Evolutionary conservation across 225 moss, liverwort and hornwort genomes (phyloP).

Genomic region (Bryoerythrophyllum caledonicum): DNA sequence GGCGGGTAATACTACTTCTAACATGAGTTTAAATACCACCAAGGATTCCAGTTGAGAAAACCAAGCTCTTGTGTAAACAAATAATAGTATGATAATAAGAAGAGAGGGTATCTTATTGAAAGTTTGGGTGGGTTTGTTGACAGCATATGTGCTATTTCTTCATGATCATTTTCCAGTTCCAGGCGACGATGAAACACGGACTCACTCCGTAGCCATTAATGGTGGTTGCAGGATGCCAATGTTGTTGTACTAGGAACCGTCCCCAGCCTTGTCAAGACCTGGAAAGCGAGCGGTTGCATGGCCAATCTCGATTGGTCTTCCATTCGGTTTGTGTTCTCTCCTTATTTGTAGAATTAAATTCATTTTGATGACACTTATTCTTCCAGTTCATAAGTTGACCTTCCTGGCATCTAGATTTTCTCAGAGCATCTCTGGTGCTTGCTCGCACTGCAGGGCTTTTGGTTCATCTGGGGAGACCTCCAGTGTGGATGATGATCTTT

Average conservation of each 20-base stretch:
- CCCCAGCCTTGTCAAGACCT: constrained; percentile 67
- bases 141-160: background rate
- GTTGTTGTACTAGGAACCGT: constrained; percentile 60
- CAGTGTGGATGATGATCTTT: constrained; percentile 68
- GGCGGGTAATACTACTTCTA: too few species aligned
- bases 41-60: too few species aligned
- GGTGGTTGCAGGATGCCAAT: constrained; percentile 55
- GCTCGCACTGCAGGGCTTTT: constrained; percentile 40
- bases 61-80: too few species aligned
- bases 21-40: too few species aligned
- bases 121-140: background rate
- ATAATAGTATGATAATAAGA: too few species aligned
- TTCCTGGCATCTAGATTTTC: background rate
- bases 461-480: constrained; percentile 72
- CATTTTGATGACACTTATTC: background rate
- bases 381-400: background rate
- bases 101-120: too few species aligned
- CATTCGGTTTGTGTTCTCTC: constrained; percentile 39
- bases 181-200: background rate
- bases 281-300: constrained; percentile 60
- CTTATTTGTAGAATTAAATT: background rate
- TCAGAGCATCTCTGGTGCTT: background rate
- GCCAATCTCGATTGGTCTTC: constrained; percentile 61
- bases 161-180: background rate
- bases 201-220: too few species aligned